Conservation (phyloP, 2,329 filamentous ascomycete genomes). For the Colletotrichum viniferum region DNA sequence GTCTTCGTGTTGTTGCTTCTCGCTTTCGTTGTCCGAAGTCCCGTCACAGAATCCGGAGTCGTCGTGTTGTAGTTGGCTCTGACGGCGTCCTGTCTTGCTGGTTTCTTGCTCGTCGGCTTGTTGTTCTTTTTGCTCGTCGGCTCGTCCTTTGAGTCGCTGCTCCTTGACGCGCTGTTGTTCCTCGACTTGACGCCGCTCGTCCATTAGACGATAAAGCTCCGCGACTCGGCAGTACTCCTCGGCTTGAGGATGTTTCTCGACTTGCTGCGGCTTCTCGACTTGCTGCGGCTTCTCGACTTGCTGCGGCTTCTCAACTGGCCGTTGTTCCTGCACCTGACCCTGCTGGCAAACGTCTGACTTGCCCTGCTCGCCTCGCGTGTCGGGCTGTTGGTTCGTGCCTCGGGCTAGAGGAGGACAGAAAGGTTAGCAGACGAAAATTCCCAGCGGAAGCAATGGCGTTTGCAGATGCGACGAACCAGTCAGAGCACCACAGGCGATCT, state of each 20-base stretch:
- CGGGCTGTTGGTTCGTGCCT: background rate
- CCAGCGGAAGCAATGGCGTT: background rate
- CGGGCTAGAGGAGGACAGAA: background rate
- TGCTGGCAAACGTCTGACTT: too few species aligned
- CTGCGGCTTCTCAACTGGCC: too few species aligned
- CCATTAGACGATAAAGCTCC: too few species aligned
- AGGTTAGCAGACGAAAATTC: background rate
- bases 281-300: too few species aligned
- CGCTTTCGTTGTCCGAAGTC: background rate
- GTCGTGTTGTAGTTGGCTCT: background rate
- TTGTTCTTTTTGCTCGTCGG: too few species aligned
- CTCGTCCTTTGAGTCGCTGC: too few species aligned
- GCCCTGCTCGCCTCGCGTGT: background rate
- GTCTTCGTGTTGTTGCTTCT: background rate
- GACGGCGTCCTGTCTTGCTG: background rate
- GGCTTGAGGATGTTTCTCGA: too few species aligned
- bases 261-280: too few species aligned
- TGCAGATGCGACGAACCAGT: background rate
- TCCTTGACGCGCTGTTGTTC: background rate
- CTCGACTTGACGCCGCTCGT: background rate
- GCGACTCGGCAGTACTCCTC: too few species aligned
- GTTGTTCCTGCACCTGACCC: too few species aligned
- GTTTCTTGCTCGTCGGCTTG: too few species aligned
- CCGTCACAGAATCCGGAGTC: background rate
- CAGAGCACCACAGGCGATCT: background rate